phyloP scores from a whole-genome alignment of 306 rosid species.

The Trichosanthes cucumerina region DNA sequence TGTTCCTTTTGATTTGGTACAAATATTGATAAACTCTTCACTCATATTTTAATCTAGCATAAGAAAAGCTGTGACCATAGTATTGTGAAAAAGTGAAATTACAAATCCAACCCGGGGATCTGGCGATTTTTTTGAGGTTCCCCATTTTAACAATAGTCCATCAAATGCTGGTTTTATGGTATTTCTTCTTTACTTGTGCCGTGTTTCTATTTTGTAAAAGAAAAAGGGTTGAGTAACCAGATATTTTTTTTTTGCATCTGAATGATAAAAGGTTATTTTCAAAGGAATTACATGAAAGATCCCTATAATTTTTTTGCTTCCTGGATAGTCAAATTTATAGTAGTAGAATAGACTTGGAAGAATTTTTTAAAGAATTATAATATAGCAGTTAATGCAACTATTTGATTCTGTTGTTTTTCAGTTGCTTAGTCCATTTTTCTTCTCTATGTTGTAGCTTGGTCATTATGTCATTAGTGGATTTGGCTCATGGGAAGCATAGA shows the following conservation, averaged over 20 bases:
- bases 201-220: neutral
- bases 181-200: neutral
- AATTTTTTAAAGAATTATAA: neutral
- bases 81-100: neutral
- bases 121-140: neutral
- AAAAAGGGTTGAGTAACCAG: neutral
- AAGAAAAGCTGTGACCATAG: neutral
- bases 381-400: neutral
- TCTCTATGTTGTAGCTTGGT: constrained; percentile 59
- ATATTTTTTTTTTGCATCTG: neutral
- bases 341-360: neutral
- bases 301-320: neutral
- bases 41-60: neutral
- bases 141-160: neutral
- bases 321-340: neutral
- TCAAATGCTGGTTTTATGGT: neutral
- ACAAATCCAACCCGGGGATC: neutral
- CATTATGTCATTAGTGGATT: constrained; percentile 88
- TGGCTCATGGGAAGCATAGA: constrained; percentile 90
- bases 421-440: constrained; percentile 8
- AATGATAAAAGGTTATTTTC: neutral
- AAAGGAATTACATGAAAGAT: neutral
- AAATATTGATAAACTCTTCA: neutral
- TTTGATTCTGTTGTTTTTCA: neutral
- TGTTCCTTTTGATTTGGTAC: neutral